Base-by-base conservation (phyloP, 2,329 filamentous ascomycete genomes). In the Colletotrichum sublineola region DNA sequence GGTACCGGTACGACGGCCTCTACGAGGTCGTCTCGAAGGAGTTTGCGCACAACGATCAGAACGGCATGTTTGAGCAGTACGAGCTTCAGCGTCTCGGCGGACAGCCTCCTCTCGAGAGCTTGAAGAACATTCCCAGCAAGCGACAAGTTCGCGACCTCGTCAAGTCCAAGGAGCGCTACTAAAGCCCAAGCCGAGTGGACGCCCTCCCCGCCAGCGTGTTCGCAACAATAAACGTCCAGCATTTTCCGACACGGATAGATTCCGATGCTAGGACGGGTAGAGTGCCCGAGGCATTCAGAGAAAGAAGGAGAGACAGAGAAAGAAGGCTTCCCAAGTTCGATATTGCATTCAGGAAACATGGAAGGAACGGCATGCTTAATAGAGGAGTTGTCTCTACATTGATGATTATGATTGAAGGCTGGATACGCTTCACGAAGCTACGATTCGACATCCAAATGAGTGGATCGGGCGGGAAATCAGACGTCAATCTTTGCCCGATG, bases 1-100 rank as follows among this genome's bases (percentile, higher is more conserved):
- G 81, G 2, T 76, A 82, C n/a, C 78, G 81, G 1, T 82, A 82
- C 71, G 81, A 82, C 46, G 81, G 80, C 0, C 76, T 82, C 7
- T 82, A 82, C 70, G 31, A 31, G 15, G 20, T 64, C 18, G 11
- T 29, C 50, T 40, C 20, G 4, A 31, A 33, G 9, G 20, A 14
- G 3, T 38, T 53, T 5, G 24, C 38, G 9, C 40, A 15, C 15
- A 78, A 77, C 71, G 67, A 71, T 2, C 61, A 64, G 29, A 75
- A 75, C 1, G 78, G 78, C 1, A 50, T 69, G 3, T 78, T 69
- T 36, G 53, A 66, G 29, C 55, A 67, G 15, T 74, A 68, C 33
- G 44, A 60, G 24, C 63, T 73, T 9, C 24, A 12, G 2, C 72
- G 72, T 15, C 6, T 20, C 8, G 3, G 3, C 1, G 7, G 7